Evolutionary conservation across 1,284 basidiomycete species (phyloP).

Genomic region (Phellinidium pouzarii): DNA sequence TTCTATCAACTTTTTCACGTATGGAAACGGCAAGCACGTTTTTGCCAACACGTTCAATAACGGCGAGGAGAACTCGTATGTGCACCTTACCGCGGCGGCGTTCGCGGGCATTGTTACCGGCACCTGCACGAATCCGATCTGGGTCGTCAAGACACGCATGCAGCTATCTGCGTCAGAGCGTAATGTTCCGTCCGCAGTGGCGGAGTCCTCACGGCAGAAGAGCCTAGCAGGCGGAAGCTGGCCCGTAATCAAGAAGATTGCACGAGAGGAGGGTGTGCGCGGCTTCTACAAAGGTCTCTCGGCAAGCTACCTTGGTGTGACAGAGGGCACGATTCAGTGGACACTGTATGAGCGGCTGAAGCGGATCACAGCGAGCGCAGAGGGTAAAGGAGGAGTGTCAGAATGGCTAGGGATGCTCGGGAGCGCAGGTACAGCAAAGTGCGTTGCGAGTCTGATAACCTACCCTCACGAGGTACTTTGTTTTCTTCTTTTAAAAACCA

Average conservation of each 20-base stretch:
- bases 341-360: conserved; percentile 89
- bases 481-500: conserved; percentile 2
- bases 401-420: conserved; percentile 82
- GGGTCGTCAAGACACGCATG: conserved; percentile 96
- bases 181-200: conserved; percentile 17
- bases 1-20: conserved; percentile 97
- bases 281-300: conserved; percentile 95
- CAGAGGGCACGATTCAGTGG: conserved; percentile 98
- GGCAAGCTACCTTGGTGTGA: conserved; percentile 93
- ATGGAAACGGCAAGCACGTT: conserved; percentile 93
- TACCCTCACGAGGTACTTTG: conserved; percentile 88
- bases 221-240: conserved; percentile 48
- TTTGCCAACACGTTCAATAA: conserved; percentile 81
- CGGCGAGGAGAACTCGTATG: conserved; percentile 76
- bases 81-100: conserved; percentile 86
- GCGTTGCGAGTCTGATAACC: conserved; percentile 88
- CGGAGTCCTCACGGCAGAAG: conserved; percentile 20
- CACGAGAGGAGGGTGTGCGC: conserved; percentile 74
- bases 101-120: conserved; percentile 82
- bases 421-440: conserved; percentile 91
- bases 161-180: conserved; percentile 52
- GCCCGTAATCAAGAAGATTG: conserved; percentile 65
- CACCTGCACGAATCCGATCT: conserved; percentile 93
- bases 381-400: conserved; percentile 46
- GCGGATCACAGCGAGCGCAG: conserved; percentile 45